phyloP scores from a whole-genome alignment of 352 stramenopile genomes.

The Phytophthora ramorum region DNA sequence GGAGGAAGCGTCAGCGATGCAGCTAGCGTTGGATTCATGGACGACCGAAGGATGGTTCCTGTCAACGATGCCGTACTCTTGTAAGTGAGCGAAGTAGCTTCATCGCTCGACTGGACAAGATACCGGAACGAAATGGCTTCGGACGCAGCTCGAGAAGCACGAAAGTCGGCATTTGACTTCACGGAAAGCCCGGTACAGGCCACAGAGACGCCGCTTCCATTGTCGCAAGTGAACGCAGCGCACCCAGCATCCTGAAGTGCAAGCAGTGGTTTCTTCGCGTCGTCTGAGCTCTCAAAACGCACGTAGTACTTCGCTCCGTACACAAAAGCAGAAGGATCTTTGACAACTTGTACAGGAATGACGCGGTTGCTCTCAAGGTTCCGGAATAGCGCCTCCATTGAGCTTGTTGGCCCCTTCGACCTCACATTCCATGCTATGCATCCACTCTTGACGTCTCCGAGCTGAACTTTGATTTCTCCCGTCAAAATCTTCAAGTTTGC shows the following conservation, averaged over 20 bases:
- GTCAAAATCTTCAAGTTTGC: slow-evolving; percentile 48
- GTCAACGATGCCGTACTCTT: slow-evolving; percentile 37
- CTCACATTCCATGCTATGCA: slow-evolving; percentile 62
- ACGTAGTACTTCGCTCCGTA: slow-evolving; percentile 56
- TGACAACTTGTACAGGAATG: slow-evolving; percentile 50
- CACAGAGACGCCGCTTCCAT: slow-evolving; percentile 32
- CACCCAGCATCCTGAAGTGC: slow-evolving; percentile 40
- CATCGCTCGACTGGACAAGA: slow-evolving; percentile 50
- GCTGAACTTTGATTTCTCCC: slow-evolving; percentile 50
- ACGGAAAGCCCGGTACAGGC: slow-evolving; percentile 48
- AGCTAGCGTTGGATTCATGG: slow-evolving; percentile 37
- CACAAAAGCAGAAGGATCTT: slow-evolving; percentile 48
- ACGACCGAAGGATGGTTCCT: slow-evolving; percentile 54
- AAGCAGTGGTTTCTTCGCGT: slow-evolving; percentile 44
- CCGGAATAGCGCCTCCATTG: slow-evolving; percentile 50
- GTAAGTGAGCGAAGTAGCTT: slow-evolving; percentile 34
- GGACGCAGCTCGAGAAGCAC: slow-evolving; percentile 40
- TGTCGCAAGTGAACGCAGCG: slow-evolving; percentile 56
- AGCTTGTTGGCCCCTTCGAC: slow-evolving; percentile 38
- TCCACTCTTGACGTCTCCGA: slow-evolving; percentile 40
- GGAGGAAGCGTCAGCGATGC: slow-evolving; percentile 39
- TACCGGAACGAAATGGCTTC: slow-evolving; percentile 67
- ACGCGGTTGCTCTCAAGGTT: slow-evolving; percentile 42
- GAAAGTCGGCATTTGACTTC: slow-evolving; percentile 56
- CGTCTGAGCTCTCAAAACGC: slow-evolving; percentile 46